Evolutionary conservation across 2,329 filamentous ascomycete species (phyloP).

Genomic region (Dactylellina haptotyla): DNA sequence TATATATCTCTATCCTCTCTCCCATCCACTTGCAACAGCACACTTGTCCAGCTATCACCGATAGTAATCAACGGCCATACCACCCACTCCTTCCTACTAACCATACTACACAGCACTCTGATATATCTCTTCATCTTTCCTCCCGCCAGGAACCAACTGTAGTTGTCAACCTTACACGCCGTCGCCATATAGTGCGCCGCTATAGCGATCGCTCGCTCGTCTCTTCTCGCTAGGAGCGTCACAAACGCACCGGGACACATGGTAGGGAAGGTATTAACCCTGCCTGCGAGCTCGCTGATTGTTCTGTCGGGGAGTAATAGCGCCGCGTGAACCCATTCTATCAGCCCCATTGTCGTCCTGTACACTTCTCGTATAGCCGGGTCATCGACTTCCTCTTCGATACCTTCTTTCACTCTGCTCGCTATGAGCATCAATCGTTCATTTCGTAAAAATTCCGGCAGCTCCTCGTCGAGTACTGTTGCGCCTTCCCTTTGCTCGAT

Average conservation of each 20-base stretch:
- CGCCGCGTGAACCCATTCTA: conserved; percentile 52
- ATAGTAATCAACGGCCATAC: conserved; percentile 53
- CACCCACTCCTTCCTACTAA: conserved; percentile 46
- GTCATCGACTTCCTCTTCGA: conserved; percentile 34
- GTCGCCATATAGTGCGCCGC: conserved; percentile 52
- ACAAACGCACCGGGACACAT: conserved; percentile 49
- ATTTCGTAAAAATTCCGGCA: conserved; percentile 40
- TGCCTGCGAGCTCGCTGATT: conserved; percentile 23
- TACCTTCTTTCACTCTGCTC: conserved; percentile 32
- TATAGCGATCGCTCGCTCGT: conserved; percentile 48
- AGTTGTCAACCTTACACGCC: conserved; percentile 51
- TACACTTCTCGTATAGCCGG: conserved; percentile 30
- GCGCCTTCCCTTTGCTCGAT: conserved; percentile 45
- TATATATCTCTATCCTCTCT: conserved; percentile 28
- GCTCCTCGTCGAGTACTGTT: conserved; percentile 41
- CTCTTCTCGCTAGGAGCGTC: conserved; percentile 22
- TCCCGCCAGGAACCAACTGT: conserved; percentile 50
- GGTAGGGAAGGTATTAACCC: conserved; percentile 50
- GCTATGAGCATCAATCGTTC: conserved; percentile 43
- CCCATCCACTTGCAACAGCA: conserved; percentile 46
- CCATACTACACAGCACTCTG: conserved; percentile 48
- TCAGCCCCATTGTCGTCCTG: conserved; percentile 32
- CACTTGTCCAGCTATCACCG: conserved; percentile 53
- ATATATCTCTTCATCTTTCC: conserved; percentile 53
- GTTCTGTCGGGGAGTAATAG: conserved; percentile 23